Base-by-base conservation (phyloP, 208 protist genomes). In the Crithidia acanthocephali region DNA sequence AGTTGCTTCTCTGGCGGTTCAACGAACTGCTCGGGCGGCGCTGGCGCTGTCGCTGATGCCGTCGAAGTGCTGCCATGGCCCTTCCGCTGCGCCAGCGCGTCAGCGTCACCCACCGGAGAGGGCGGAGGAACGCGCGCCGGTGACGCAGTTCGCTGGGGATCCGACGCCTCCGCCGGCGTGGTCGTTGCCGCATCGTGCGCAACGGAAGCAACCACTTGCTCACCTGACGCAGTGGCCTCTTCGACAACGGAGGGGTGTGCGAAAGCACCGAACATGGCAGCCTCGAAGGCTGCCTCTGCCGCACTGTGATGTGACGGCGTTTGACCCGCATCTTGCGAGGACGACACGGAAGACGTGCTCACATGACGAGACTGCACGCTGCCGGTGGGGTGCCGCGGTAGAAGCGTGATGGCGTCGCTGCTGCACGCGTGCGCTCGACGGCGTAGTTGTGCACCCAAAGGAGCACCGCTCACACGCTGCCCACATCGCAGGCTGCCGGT, bases 261-360 rank as follows among this genome's bases (percentile, higher is more conserved):
- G 20, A 63, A 51, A 45, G 20, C 62, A 16, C 28, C 64, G 10
- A 59, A 51, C 25, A 76, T 65, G 33, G 62, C 71, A 20, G 63
- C 62, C 2, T 76, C 71, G 30, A 76, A 76, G 4, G 62, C 55
- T 1, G 28, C 44, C 18, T 76, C 71, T 3, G 40, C 25, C 2
- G 52, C 44, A 28, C 53, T 76, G 27, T 6, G 30, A 22, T 44
- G 5, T 20, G 22, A 32, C 5, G 9, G 28, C 22, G 18, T 23
- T 2, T 9, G 35, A 40, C n/a, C n/a, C n/a, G n/a, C 45, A 6
- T 50, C 18, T 5, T 4, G 45, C 6, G 23, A 53, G 15, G 48
- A 33, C 1, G 50, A 6, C 8, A 30, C 5, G 0, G 50, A 28
- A 1, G 52, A 22, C 18, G 47, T 56, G 15, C 2, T n/a, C 5